Base-by-base conservation (phyloP, 2,329 filamentous ascomycete genomes). In the Cladosporium austrohemisphaericum region DNA sequence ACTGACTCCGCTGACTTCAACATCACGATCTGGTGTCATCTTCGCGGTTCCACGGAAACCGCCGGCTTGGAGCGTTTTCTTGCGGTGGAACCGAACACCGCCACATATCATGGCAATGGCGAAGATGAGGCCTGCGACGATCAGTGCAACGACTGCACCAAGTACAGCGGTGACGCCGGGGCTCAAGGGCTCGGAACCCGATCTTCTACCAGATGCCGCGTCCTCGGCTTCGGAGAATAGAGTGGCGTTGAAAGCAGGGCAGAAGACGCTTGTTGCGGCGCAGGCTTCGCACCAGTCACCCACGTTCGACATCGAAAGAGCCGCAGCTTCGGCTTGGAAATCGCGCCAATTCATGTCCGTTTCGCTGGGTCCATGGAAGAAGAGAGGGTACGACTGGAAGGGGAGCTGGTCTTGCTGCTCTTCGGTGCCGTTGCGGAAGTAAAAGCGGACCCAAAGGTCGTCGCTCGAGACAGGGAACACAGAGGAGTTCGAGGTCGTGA, bases 21-120 rank as follows among this genome's bases (percentile, higher is more conserved):
- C 59, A 60, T 82, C 79, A 3, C 68, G 65, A 59, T 82, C 79
- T 40, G 72, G 76, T 1, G 73, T 75, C 56, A 81, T 62, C 60
- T 80, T 82, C 11, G 65, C 63, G 10, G 66, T 67, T 11, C 79
- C 77, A 56, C 80, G 81, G 69, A 81, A 81, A 0, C 79, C 78
- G 8, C 76, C 76, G 6, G 57, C 29, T 3, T 61, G 65, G 16
- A 55, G 36, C 10, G 37, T 36, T 35, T 56, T 44, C 11, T 63
- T 61, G 3, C 72, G 68, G 48, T 72, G 71, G 37, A 76, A 58
- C 7, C 76, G 68, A n/a, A 76, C 48, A 3, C 75, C 73, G 14
- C 66, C 73, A 8, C 76, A 23, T 1, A 75, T 54, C 62, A 76
- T 69, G 19, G 69, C 66, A 41, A 70, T 44, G 0, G 63, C 65